phyloP scores from a whole-genome alignment of 768 basidiomycete genomes.

The Sarcodon aspratus region DNA sequence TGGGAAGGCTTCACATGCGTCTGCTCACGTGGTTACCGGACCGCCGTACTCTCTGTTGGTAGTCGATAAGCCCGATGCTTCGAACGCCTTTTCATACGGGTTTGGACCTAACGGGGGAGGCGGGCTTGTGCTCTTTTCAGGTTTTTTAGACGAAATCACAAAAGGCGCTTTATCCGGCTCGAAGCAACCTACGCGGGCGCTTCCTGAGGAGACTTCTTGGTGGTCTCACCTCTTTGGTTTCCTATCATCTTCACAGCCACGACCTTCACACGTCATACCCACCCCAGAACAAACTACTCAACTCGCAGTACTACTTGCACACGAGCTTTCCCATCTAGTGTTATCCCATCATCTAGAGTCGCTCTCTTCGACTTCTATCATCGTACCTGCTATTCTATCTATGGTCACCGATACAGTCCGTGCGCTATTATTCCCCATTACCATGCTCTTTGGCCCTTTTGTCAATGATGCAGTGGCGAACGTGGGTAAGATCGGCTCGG shows the following conservation, averaged over 20 bases:
- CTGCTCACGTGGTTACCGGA: constrained; percentile 46
- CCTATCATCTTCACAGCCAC: constrained; percentile 23
- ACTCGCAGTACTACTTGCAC: constrained; percentile 83
- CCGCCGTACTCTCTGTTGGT: constrained; percentile 86
- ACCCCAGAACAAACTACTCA: constrained; percentile 78
- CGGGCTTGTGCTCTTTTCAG: constrained; percentile 90
- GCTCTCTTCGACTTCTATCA: constrained; percentile 72
- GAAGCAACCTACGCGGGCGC: constrained; percentile 19
- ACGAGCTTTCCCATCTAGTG: constrained; percentile 88
- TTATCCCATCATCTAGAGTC: constrained; percentile 89
- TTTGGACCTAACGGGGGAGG: constrained; percentile 88
- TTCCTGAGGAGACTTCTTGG: constrained; percentile 24
- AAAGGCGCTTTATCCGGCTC: constrained; percentile 7
- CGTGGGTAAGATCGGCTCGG: constrained; percentile 64
- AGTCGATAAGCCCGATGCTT: constrained; percentile 73
- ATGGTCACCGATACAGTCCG: constrained; percentile 68
- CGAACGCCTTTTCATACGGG: constrained; percentile 93
- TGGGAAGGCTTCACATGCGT: constrained; percentile 21
- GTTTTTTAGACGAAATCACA: constrained; percentile 76
- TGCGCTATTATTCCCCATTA: constrained; percentile 77
- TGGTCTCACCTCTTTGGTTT: constrained; percentile 37
- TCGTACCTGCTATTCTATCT: constrained; percentile 71
- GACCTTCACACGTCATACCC: constrained; percentile 36
- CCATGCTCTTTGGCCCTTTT: constrained; percentile 89
- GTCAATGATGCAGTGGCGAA: constrained; percentile 89